Evolutionary conservation across 140 eudicot species (phyloP), one percentile per base, ranked within the genome.

Genomic region (Stevia rebaudiana): DNA sequence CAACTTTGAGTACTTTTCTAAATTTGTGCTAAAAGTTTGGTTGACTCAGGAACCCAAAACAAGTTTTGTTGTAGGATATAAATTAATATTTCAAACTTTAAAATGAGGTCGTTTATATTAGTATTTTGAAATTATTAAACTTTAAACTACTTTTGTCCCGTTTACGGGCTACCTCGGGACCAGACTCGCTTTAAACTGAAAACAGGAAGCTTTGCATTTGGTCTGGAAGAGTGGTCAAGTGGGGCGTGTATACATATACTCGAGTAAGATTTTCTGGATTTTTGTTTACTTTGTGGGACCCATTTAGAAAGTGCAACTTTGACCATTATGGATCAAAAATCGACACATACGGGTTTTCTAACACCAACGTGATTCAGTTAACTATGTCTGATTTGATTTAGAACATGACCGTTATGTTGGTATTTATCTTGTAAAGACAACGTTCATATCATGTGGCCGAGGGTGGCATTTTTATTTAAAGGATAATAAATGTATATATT

Each of bases 211-310:
- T 43, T 43, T 43, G 37, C 37, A 33, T 33, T 15, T 24, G 36
- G 35, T 51, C 61, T 21, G 15, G 41, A 30, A 54, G 21, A 12
- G 52, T 63, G 55, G 41, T 63, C 28, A 37, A 51, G 30, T 40
- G 49, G 36, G 72, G 72, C 63, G 63, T 67, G 72, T 18, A 15
- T 18, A 49, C 37, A 25, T 43, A 43, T 21, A 36, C 36, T 52
- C 40, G 53, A 48, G 72, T 51, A 44, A 39, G 72, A 67, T 67
- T 30, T 59, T 74, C 52, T 74, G 79, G 63, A 30, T 41, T 39
- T 55, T 59, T 74, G 74, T 74, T 64, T 59, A 30, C 8, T 40
- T 67, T 6, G 18, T 59, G 36, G 74, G 49, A 11, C 63, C 74
- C 69, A 67, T 22, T 28, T 35, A 37, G 16, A 49, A 61, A 50